A percentile compares a stretch with the other conserved stretches of the same genome.
phyloP scores from a whole-genome alignment of 1,284 basidiomycete species.

The Pseudozyma flocculosa region DNA sequence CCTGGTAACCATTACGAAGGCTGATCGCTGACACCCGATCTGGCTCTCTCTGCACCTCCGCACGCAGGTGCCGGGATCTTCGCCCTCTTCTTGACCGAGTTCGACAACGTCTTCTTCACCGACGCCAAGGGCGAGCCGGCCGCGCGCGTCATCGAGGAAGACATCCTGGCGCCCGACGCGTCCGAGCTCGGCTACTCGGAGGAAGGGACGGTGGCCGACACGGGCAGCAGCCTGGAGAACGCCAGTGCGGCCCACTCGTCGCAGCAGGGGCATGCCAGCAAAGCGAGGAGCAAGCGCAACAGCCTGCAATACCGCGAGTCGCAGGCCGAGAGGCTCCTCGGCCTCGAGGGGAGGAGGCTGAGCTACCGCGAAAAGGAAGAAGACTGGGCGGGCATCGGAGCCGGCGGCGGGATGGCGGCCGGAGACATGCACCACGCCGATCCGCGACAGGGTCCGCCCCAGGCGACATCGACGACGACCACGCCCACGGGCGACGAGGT shows the following conservation, averaged over 20 bases:
- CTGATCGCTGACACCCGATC: too few relatives aligned
- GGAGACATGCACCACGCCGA: too few relatives aligned
- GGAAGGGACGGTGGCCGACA: background rate
- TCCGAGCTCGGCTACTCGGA: background rate
- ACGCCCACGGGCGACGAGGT: too few relatives aligned
- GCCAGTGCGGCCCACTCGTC: background rate
- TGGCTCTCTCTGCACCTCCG: background rate
- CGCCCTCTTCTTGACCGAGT: constrained; percentile 50
- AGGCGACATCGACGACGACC: too few relatives aligned
- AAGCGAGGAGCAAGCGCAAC: constrained; percentile 27
- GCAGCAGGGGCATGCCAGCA: background rate
- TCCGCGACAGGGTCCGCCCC: too few relatives aligned
- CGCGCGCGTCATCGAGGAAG: constrained; percentile 34
- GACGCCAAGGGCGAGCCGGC: constrained; percentile 45
- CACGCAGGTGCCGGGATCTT: constrained; percentile 38
- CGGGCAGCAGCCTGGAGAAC: background rate
- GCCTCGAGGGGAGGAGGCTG: constrained; percentile 28
- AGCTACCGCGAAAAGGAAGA: constrained; percentile 19
- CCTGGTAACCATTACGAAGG: too few relatives aligned
- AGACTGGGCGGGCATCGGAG: constrained; percentile 19
- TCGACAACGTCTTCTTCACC: constrained; percentile 48
- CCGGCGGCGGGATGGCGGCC: background rate
- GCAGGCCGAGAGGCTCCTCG: constrained; percentile 33
- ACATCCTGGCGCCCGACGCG: constrained; percentile 4
- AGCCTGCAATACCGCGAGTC: constrained; percentile 27